phyloP scores from a whole-genome alignment of 768 basidiomycete species.

The Cystofilobasidium macerans region DNA sequence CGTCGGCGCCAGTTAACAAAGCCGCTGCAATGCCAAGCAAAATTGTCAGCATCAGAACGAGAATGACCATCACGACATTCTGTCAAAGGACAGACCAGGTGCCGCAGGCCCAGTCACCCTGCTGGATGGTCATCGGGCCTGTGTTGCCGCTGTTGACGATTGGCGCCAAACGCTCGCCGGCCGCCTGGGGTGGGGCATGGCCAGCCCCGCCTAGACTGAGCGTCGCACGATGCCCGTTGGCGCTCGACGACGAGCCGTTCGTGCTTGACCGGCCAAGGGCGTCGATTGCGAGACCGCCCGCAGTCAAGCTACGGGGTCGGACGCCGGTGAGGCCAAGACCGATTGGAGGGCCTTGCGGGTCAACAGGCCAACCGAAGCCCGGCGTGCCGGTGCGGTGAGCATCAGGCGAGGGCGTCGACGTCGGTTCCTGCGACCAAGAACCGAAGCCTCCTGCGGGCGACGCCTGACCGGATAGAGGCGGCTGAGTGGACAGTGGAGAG shows the following conservation, averaged over 20 bases:
- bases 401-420: slow-evolving; percentile 1
- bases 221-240: neutral
- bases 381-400: no score
- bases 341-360: no score
- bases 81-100: neutral
- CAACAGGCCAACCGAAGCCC: no score
- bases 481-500: neutral
- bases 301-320: no score
- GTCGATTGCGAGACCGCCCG: no score
- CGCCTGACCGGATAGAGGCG: no score
- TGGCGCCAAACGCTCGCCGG: neutral
- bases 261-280: neutral
- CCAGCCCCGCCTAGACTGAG: neutral
- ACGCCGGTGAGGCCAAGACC: no score
- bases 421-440: neutral
- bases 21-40: neutral
- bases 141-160: slow-evolving; percentile 19
- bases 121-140: slow-evolving; percentile 11
- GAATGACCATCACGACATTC: neutral
- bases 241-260: neutral
- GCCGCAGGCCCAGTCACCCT: slow-evolving; percentile 11
- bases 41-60: neutral
- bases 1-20: slow-evolving; percentile 21
- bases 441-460: neutral
- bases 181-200: neutral